phyloP scores from a whole-genome alignment of 495 filamentous ascomycete genomes.

The Talaromyces liani region DNA sequence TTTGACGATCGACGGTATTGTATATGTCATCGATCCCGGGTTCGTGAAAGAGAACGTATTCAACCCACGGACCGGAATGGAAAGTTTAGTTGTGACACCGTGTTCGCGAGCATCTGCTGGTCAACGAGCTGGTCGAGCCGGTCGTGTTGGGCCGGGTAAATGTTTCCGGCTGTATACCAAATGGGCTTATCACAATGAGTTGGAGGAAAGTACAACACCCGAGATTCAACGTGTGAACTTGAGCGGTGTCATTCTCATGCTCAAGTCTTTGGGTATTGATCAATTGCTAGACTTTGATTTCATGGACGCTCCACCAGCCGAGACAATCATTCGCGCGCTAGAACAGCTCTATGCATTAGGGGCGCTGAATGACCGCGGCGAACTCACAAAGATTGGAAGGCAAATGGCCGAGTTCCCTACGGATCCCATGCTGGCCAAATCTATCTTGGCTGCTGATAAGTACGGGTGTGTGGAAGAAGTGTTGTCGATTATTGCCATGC shows the following conservation, averaged over 20 bases:
- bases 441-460: conserved; percentile 81
- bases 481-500: conserved; percentile 89
- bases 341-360: conserved; percentile 91
- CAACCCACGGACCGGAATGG: conserved; percentile 87
- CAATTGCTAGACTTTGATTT: conserved; percentile 94
- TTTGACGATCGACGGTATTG: conserved; percentile 84
- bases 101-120: conserved; percentile 93
- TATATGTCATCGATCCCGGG: conserved; percentile 86
- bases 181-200: conserved; percentile 88
- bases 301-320: conserved; percentile 87
- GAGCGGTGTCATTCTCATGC: conserved; percentile 71
- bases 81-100: conserved; percentile 81
- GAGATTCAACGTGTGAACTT: conserved; percentile 93
- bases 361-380: conserved; percentile 81
- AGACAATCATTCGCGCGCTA: conserved; percentile 82
- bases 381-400: conserved; percentile 83
- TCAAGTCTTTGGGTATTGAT: conserved; percentile 91
- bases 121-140: conserved; percentile 85
- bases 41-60: conserved; percentile 96
- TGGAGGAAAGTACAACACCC: conserved; percentile 86
- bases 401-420: conserved; percentile 98
- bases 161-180: conserved; percentile 94
- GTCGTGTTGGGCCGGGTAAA: conserved; percentile 88
- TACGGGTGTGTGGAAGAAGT: conserved; percentile 92
- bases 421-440: conserved; percentile 87